phyloP scores from a whole-genome alignment of 2,329 filamentous ascomycete genomes.

The Phaeosphaeriaceae sp. region DNA sequence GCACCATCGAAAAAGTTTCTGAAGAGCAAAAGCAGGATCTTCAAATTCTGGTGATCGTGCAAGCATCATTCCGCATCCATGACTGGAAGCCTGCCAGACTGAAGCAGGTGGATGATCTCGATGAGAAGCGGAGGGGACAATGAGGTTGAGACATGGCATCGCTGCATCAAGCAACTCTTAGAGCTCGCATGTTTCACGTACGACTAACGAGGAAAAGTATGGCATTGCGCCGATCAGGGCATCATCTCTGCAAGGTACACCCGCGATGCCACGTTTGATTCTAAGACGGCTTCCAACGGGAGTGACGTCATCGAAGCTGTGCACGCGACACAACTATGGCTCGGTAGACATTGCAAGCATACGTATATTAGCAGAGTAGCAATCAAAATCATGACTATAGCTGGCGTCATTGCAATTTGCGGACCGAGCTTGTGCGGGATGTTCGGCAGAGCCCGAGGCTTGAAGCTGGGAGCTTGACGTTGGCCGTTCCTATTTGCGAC shows the following conservation, averaged over 20 bases:
- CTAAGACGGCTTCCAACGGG: slow-evolving; percentile 6
- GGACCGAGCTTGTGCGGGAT: slow-evolving; percentile 3
- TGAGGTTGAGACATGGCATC: slow-evolving; percentile 9
- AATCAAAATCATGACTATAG: slow-evolving; percentile 19
- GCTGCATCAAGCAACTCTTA: slow-evolving; percentile 21
- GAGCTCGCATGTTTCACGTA: slow-evolving; percentile 8
- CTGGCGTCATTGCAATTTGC: slow-evolving; percentile 15
- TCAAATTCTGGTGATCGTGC: slow-evolving; percentile 45
- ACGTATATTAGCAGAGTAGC: slow-evolving; percentile 29
- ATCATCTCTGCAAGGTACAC: slow-evolving; percentile 46
- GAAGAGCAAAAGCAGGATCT: slow-evolving; percentile 45
- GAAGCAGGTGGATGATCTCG: not conserved
- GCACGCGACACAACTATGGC: slow-evolving; percentile 23
- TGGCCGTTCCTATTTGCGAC: not conserved
- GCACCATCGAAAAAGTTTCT: slow-evolving; percentile 36
- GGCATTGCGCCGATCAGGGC: slow-evolving; percentile 28
- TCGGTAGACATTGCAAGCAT: slow-evolving; percentile 12
- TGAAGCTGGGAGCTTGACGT: slow-evolving; percentile 9
- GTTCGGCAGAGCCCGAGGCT: not conserved
- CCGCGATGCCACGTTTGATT: slow-evolving; percentile 31
- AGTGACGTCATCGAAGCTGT: slow-evolving; percentile 35
- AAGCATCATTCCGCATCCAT: not conserved
- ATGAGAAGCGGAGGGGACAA: not conserved
- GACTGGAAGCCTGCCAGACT: not conserved
- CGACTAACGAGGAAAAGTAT: slow-evolving; percentile 5